A percentile compares a stretch with the other conserved stretches of the same genome.
phyloP scores from a whole-genome alignment of 2,329 filamentous ascomycete genomes.

The Corynespora cassiicola region DNA sequence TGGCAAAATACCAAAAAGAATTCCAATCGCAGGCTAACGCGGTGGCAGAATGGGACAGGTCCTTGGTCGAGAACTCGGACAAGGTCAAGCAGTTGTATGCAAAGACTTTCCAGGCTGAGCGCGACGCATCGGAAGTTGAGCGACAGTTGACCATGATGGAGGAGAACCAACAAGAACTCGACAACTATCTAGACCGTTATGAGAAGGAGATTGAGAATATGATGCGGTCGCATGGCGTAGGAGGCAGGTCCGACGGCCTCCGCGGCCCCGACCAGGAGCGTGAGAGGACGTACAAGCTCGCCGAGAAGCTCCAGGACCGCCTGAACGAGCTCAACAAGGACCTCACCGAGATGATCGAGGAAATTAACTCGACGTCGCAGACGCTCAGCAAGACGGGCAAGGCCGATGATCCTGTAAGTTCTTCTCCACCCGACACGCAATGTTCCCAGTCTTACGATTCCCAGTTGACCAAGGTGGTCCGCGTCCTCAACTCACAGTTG shows the following conservation, averaged over 20 bases:
- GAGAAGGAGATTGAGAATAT: conserved; percentile 91
- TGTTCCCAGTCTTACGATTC: too few species aligned
- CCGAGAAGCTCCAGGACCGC: conserved; percentile 89
- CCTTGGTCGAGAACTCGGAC: conserved; percentile 90
- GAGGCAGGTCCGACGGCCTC: conserved; percentile 68
- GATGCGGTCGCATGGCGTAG: conserved; percentile 82
- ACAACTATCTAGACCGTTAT: conserved; percentile 87
- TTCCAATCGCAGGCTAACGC: conserved; percentile 90
- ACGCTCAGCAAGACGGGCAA: conserved; percentile 89
- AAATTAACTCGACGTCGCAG: conserved; percentile 93
- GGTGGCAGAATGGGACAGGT: conserved; percentile 88
- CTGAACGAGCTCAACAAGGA: conserved; percentile 94
- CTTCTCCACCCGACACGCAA: neutral
- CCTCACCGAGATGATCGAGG: conserved; percentile 94
- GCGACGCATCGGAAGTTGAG: conserved; percentile 92
- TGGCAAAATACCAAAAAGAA: conserved; percentile 95
- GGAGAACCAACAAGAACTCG: conserved; percentile 89
- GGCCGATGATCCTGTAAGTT: conserved; percentile 54
- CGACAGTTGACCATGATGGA: conserved; percentile 89
- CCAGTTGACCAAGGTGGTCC: conserved; percentile 91
- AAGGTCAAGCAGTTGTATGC: conserved; percentile 94
- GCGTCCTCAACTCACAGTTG: conserved; percentile 91
- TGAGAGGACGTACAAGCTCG: conserved; percentile 91
- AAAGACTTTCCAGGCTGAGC: conserved; percentile 91
- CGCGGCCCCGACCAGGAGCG: conserved; percentile 93